Evolutionary conservation across 2,329 filamentous ascomycete species (phyloP).

Genomic region (Ceratocystiopsis brevicomis): DNA sequence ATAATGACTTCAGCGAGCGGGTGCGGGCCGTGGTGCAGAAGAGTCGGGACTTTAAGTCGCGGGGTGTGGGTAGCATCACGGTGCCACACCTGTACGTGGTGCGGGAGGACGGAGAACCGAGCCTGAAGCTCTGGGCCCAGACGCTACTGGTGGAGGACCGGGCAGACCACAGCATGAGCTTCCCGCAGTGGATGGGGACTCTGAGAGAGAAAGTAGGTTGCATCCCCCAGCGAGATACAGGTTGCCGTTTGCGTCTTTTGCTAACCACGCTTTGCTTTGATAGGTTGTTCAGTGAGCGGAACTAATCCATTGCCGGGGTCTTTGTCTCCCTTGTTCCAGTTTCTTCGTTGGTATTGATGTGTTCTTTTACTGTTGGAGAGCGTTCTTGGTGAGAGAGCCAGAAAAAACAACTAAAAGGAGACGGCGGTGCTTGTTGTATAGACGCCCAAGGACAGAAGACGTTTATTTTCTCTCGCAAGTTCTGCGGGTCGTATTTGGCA

Average conservation of each 20-base stretch:
- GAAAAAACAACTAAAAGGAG: no score
- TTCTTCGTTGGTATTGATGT: no score
- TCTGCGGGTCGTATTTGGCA: no score
- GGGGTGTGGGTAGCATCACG: slow-evolving; percentile 82
- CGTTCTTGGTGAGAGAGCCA: no score
- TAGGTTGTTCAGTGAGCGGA: no score
- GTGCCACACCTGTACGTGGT: slow-evolving; percentile 86
- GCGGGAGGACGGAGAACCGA: slow-evolving; percentile 88
- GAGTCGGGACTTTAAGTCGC: slow-evolving; percentile 69
- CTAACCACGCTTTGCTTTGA: background rate
- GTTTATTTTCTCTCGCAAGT: no score
- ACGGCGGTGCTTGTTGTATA: no score
- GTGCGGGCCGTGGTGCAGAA: slow-evolving; percentile 82
- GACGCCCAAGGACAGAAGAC: no score
- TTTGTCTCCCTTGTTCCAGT: no score
- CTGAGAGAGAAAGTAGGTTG: slow-evolving; percentile 74
- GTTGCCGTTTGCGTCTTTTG: background rate
- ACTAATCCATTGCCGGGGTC: no score
- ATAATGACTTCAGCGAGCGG: slow-evolving; percentile 92
- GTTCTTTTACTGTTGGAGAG: no score
- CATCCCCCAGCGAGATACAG: no score
- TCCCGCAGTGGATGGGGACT: slow-evolving; percentile 81
- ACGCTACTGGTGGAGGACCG: slow-evolving; percentile 88
- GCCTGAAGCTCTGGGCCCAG: slow-evolving; percentile 89
- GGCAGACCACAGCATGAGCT: slow-evolving; percentile 81